Conservation (phyloP, 305 asterid genomes). For the Fraxinus albicans region DNA sequence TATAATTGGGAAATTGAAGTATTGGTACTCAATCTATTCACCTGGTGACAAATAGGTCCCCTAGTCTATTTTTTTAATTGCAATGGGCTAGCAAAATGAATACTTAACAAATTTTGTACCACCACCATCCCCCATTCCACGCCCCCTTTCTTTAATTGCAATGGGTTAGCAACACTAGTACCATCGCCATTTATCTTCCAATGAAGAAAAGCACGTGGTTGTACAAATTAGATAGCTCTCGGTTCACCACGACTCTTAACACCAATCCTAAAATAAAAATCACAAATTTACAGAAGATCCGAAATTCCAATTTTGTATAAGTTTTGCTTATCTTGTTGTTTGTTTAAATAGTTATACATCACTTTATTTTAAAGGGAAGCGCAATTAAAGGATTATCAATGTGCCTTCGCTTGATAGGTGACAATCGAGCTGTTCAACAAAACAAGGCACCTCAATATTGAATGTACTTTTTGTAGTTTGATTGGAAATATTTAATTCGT, state of each 20-base stretch:
- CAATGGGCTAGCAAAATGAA: background rate
- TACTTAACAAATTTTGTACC: background rate
- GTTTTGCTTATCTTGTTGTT: background rate
- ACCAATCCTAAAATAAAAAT: background rate
- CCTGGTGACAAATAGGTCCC: background rate
- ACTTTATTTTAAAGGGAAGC: background rate
- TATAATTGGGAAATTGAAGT: background rate
- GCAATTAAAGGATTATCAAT: background rate
- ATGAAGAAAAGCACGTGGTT: background rate
- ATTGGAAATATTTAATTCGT: background rate
- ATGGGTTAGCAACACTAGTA: background rate
- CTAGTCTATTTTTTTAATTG: background rate
- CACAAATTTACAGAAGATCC: background rate
- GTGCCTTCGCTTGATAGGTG: background rate
- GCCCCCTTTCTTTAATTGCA: background rate
- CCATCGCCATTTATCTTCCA: background rate
- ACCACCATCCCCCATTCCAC: background rate
- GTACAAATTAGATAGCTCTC: background rate
- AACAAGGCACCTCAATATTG: background rate
- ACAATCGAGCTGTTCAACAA: background rate
- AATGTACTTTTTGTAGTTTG: background rate
- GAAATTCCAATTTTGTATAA: background rate
- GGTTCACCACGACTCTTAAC: background rate
- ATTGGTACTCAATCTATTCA: background rate
- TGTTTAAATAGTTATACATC: background rate